Conservation (phyloP, 2,329 filamentous ascomycete species). For the Ophiostoma montium region DNA sequence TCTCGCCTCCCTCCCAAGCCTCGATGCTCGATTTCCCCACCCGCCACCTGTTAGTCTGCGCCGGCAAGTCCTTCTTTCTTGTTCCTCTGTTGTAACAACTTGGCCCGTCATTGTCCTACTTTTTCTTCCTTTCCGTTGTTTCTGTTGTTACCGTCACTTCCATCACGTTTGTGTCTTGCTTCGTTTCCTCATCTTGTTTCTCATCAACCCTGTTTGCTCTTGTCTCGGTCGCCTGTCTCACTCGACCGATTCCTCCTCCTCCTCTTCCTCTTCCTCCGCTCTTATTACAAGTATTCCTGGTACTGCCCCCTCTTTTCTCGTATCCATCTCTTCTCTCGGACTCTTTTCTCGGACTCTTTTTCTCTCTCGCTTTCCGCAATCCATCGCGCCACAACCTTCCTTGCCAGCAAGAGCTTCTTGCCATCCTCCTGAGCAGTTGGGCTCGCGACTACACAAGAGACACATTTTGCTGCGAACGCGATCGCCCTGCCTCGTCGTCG, state of each 20-base stretch:
- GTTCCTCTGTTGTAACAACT: no score
- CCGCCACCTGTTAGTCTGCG: neutral
- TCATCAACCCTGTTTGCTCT: neutral
- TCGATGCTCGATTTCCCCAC: neutral
- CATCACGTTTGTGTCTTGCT: neutral
- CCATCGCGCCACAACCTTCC: neutral
- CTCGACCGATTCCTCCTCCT: neutral
- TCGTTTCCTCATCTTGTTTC: neutral
- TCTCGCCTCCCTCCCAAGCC: no score
- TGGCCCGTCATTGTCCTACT: no score
- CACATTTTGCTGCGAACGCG: neutral
- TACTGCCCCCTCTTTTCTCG: no score
- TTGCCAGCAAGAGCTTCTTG: neutral
- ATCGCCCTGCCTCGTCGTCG: constrained; percentile 2
- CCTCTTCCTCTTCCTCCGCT: neutral
- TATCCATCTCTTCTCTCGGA: neutral
- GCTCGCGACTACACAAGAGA: neutral
- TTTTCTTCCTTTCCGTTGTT: no score
- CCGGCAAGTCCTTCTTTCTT: neutral
- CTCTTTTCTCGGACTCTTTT: neutral
- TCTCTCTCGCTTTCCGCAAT: neutral
- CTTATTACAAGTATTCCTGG: neutral
- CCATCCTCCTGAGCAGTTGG: neutral
- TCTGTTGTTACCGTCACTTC: neutral
- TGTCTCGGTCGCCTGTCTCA: neutral